Base-by-base conservation (phyloP, 306 rosid genomes). In the Dryas octopetala region DNA sequence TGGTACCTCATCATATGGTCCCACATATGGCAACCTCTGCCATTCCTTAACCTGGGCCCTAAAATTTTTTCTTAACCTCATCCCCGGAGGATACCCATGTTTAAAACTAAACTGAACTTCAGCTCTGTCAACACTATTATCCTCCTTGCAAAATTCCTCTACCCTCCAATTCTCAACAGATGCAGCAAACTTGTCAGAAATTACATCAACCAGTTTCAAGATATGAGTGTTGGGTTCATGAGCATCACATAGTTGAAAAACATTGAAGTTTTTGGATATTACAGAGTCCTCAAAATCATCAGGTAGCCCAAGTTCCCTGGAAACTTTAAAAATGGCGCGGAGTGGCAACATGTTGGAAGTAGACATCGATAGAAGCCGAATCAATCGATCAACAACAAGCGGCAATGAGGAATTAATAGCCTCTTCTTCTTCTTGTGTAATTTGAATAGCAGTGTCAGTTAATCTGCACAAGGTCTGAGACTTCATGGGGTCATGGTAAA, bases 301-400 rank as follows among this genome's bases (percentile, higher is more conserved):
- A 38, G 98, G 98, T 67, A 95, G 86, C 32, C 98, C 98, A 72
- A 92, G 89, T 78, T 91, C 98, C 85, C 89, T 86, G 92, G 95
- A 87, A 54, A 92, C 93, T 76, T 90, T 92, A 63, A 91, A 92
- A 88, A 91, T 74, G 7, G 92, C 96, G 14, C 97, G 92, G 64
- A 95, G 91, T 60, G 98, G 98, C 78, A 95, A 84, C 62, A 55
- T 84, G 77, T 76, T 89, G 55, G 97, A 86, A 38, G 86, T 61
- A 47, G 97, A 85, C 96, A 95, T 87, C 26, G 89, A 85, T 44
- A 95, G 66, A 80, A 95, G 89, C 73, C 93, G 86, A 16, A 88
- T 83, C 70, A 95, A 79, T 66, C 91, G 79, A 51, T 89, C 93
- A 57, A 89, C 87, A 83, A 89, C 91, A 71, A 51, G 73, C 0